Conservation (phyloP, 2,329 filamentous ascomycete species). For the Trichoderma polysporum region DNA sequence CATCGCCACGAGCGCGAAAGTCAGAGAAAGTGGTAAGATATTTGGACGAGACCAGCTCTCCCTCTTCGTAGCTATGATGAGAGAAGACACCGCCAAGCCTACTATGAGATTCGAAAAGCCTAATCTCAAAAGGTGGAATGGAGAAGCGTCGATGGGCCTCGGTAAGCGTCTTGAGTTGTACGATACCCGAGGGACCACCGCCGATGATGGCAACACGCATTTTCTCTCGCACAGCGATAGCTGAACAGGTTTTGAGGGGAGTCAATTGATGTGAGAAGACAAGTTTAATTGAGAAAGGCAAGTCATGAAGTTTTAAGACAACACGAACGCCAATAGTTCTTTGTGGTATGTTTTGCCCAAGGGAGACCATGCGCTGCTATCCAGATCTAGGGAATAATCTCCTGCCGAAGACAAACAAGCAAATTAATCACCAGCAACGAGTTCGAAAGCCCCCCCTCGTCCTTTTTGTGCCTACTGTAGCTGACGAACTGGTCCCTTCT, state of each 20-base stretch:
- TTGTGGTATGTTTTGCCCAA: not conserved
- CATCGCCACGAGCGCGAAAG: slow-evolving; percentile 38
- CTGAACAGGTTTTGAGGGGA: not conserved
- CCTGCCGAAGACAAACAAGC: not conserved
- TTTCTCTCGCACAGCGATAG: not conserved
- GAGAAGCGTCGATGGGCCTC: slow-evolving; percentile 36
- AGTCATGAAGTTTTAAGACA: not conserved
- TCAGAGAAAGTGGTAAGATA: slow-evolving; percentile 48
- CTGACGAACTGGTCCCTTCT: not conserved
- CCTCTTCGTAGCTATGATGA: slow-evolving; percentile 43
- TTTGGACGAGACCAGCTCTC: slow-evolving; percentile 44
- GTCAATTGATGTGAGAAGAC: not conserved
- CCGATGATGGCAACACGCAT: slow-evolving; percentile 42
- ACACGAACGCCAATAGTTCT: not conserved
- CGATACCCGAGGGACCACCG: slow-evolving; percentile 41
- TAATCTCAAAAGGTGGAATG: slow-evolving; percentile 39
- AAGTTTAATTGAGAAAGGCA: not conserved
- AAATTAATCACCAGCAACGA: not conserved
- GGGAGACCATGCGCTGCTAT: not conserved
- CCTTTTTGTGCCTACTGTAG: not conserved
- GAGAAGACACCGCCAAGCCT: slow-evolving; percentile 45
- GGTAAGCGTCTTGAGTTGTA: slow-evolving; percentile 40
- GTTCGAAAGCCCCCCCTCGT: not conserved
- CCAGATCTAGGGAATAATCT: not conserved
- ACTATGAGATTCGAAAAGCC: slow-evolving; percentile 44